These are phyloP conservation scores for Simplicillium aogashimaense DNA, from an alignment of 2,329 filamentous ascomycete genomes.

Conservation along the genomic window DNA sequence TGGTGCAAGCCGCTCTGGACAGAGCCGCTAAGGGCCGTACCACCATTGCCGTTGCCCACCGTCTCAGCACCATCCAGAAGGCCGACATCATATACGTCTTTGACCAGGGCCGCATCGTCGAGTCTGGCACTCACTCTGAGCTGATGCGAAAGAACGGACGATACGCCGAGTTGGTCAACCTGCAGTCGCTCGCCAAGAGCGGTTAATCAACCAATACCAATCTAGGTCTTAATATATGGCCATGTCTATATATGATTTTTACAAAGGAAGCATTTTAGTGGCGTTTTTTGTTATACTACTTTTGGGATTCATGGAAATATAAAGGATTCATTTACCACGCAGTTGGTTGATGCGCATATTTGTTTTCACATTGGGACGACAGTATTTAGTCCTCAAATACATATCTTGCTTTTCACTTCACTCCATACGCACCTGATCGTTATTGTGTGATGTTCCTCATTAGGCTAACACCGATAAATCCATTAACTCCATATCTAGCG, in stretches of 20 bases:
- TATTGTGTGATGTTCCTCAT: no score
- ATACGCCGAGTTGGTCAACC: constrained; percentile 69
- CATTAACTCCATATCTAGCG: no score
- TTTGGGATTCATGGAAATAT: background rate
- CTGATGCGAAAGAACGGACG: constrained; percentile 60
- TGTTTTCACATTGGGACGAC: no score
- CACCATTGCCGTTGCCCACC: constrained; percentile 89
- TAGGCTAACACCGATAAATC: no score
- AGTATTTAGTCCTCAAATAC: no score
- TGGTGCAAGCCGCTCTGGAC: constrained; percentile 74
- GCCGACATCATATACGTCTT: constrained; percentile 97
- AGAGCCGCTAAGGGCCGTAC: constrained; percentile 75
- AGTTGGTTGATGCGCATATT: no score
- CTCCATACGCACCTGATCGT: no score
- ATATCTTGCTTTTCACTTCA: no score
- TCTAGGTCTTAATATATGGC: background rate
- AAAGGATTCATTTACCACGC: no score
- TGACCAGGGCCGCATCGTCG: constrained; percentile 77
- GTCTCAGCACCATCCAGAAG: constrained; percentile 86
- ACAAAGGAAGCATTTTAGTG: background rate
- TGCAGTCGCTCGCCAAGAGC: constrained; percentile 65
- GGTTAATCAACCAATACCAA: constrained; percentile 10
- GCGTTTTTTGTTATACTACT: background rate
- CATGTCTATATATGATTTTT: constrained; percentile 1
- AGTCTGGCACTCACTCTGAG: constrained; percentile 71